Evolutionary conservation across 257 asterid species (phyloP).

Genomic region (Schizonepeta tenuifolia): DNA sequence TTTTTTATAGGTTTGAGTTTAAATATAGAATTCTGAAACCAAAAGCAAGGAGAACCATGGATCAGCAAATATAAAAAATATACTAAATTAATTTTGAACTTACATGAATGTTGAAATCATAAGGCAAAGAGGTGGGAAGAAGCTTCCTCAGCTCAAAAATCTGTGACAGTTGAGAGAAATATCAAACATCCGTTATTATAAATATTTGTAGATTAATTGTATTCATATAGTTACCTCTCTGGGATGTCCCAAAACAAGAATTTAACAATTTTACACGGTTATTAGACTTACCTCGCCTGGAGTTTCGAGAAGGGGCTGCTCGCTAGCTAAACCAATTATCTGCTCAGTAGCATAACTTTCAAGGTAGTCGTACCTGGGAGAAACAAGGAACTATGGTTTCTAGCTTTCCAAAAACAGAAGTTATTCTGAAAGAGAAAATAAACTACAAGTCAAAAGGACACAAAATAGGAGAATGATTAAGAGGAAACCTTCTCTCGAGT

Average conservation of each 20-base stretch:
- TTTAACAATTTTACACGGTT: background rate
- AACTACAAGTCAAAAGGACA: background rate
- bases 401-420: conserved; percentile 11
- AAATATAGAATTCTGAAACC: background rate
- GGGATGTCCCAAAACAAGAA: background rate
- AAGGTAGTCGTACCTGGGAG: conserved; percentile 63
- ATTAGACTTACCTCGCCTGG: conserved; percentile 77
- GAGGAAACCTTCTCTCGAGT: conserved; percentile 81
- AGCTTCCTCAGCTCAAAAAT: conserved; percentile 91
- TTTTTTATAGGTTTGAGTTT: background rate
- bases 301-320: conserved; percentile 88
- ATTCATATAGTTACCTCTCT: background rate
- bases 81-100: conserved; percentile 36
- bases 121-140: conserved; percentile 78
- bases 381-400: conserved; percentile 27
- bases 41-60: background rate
- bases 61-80: background rate
- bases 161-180: conserved; percentile 46
- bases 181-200: conserved; percentile 6
- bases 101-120: conserved; percentile 90
- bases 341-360: conserved; percentile 53
- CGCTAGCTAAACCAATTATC: conserved; percentile 72
- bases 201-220: background rate
- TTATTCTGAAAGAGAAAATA: background rate
- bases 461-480: conserved; percentile 5